A percentile compares a stretch with the other conserved stretches of the same genome.
These are phyloP conservation scores for Umbelopsis sp. DNA, from an alignment of 192 early-diverging fungal species.

Conservation along the genomic window DNA sequence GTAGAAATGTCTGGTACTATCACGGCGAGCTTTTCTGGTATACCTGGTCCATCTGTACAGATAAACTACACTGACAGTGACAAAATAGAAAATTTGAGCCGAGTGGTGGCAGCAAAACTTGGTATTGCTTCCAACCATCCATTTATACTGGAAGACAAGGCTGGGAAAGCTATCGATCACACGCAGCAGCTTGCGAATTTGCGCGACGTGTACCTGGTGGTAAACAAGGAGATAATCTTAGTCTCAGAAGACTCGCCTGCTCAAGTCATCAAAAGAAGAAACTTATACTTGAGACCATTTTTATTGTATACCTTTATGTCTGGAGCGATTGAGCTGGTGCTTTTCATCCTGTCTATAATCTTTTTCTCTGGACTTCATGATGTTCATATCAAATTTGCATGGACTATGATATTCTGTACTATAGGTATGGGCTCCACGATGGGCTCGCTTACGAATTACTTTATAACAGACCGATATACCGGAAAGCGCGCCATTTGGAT, in stretches of 20 bases:
- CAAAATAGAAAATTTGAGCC: not conserved
- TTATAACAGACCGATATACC: constrained; percentile 14
- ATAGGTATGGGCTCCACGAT: constrained; percentile 17
- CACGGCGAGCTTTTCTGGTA: constrained; percentile 1
- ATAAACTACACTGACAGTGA: not conserved
- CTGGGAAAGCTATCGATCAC: constrained; percentile 7
- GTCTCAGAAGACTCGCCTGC: not conserved
- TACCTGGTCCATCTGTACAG: constrained; percentile 9
- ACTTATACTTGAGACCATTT: constrained; percentile 22
- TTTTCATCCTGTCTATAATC: constrained; percentile 8
- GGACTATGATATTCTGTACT: constrained; percentile 26
- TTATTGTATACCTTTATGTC: constrained; percentile 23
- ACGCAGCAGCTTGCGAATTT: not conserved
- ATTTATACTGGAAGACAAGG: constrained; percentile 10
- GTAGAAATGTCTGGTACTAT: not conserved
- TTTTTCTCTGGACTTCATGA: constrained; percentile 18
- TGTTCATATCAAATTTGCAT: constrained; percentile 13
- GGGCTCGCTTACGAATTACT: constrained; percentile 17
- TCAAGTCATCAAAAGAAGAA: constrained; percentile 18
- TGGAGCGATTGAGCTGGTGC: not conserved
- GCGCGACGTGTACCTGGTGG: not conserved
- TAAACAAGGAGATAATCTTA: constrained; percentile 5
- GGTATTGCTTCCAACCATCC: constrained; percentile 1
- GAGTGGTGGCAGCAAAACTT: not conserved
- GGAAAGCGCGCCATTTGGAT: constrained; percentile 3